phyloP scores from a whole-genome alignment of 2,329 filamentous ascomycete genomes.

The Neocucurbitaria cava region DNA sequence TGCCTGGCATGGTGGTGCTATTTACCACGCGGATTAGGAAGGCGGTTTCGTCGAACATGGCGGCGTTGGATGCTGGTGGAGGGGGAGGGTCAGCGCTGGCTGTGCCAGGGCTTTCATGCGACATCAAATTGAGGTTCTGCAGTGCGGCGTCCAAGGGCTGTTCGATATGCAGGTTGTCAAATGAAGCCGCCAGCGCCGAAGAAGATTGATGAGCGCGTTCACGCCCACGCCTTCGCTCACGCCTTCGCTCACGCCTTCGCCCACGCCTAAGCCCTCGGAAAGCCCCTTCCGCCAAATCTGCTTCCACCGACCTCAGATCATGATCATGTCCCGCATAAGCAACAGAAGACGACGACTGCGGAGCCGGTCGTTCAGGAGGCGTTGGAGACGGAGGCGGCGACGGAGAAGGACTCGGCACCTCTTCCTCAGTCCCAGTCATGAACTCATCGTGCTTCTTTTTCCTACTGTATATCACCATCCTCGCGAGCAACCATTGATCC shows the following conservation, averaged over 20 bases:
- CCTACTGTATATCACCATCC: background rate
- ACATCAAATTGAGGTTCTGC: background rate
- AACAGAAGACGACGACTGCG: background rate
- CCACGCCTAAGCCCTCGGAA: no score
- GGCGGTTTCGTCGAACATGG: background rate
- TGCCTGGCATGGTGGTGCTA: background rate
- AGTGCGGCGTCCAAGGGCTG: background rate
- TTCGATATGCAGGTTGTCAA: background rate
- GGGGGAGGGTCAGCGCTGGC: no score
- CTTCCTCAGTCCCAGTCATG: background rate
- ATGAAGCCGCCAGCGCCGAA: background rate
- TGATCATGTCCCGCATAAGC: no score
- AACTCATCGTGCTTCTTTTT: background rate
- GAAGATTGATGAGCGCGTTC: background rate
- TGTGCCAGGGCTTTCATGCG: background rate
- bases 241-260: no score
- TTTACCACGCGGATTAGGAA: slow-evolving; percentile 1
- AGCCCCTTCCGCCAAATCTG: background rate
- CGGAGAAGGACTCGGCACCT: background rate
- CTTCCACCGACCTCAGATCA: no score
- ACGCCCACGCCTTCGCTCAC: no score
- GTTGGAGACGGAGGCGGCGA: background rate
- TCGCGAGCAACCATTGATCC: background rate
- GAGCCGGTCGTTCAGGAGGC: background rate
- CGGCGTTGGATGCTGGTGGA: background rate